Conservation (phyloP, 768 basidiomycete species). For the Suillus subluteus region DNA sequence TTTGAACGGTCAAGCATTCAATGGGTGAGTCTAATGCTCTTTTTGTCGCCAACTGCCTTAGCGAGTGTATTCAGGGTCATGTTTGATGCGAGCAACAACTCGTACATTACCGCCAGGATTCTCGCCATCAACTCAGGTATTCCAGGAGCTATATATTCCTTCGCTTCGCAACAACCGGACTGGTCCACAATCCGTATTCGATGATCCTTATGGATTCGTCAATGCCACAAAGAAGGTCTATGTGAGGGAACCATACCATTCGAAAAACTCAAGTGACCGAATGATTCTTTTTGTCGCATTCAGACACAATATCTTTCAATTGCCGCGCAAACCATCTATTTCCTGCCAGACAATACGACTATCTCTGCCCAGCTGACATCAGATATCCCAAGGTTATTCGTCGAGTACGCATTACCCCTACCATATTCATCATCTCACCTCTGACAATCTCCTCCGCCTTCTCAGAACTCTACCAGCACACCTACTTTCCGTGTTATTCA, state of each 20-base stretch:
- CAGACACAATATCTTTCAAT: conserved; percentile 64
- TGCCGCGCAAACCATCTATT: conserved; percentile 62
- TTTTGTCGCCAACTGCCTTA: background rate
- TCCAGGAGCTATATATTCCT: conserved; percentile 61
- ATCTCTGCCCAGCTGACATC: conserved; percentile 45
- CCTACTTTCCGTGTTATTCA: conserved; percentile 49
- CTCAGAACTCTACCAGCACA: conserved; percentile 57
- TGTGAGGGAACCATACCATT: conserved; percentile 18
- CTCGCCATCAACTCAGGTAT: conserved; percentile 53
- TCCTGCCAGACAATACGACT: conserved; percentile 43
- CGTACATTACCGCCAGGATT: conserved; percentile 57
- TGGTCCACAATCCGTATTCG: conserved; percentile 52
- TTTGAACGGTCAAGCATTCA: conserved; percentile 53
- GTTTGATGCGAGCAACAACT: conserved; percentile 40
- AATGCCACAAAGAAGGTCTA: conserved; percentile 49
- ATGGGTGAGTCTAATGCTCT: conserved; percentile 50
- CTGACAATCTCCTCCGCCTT: conserved; percentile 9
- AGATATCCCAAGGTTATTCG: conserved; percentile 50
- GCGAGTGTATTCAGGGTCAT: conserved; percentile 39
- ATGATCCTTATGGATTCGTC: conserved; percentile 52
- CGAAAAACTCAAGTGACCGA: background rate
- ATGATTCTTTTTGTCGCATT: conserved; percentile 11
- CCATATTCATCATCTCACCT: background rate
- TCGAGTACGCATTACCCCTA: conserved; percentile 52
- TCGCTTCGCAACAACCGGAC: conserved; percentile 44